phyloP scores from a whole-genome alignment of 2,329 filamentous ascomycete genomes.

The Diaporthe velutina region DNA sequence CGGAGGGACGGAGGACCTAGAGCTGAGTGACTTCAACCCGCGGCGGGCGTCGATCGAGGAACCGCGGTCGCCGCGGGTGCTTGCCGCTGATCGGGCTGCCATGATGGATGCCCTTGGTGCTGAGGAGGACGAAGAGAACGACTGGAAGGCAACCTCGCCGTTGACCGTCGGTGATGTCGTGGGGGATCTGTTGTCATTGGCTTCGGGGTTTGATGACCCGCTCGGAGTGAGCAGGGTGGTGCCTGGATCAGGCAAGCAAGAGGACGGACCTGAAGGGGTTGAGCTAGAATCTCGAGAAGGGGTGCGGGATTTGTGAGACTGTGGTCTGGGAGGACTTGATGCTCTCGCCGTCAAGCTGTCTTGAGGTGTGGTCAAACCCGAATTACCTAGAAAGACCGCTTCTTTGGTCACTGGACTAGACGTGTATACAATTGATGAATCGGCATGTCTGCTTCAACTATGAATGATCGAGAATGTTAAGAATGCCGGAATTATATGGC shows the following conservation, averaged over 20 bases:
- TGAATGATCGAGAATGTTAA: not conserved
- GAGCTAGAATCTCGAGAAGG: not conserved
- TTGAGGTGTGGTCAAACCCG: not conserved
- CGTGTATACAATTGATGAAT: not conserved
- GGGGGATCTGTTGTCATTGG: not conserved
- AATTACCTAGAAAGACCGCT: not conserved
- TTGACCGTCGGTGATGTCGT: not conserved
- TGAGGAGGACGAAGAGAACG: not conserved
- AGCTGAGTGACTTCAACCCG: not conserved
- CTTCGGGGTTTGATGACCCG: conserved; percentile 30
- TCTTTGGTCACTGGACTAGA: not conserved
- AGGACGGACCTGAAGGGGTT: not conserved
- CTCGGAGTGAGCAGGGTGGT: conserved; percentile 18
- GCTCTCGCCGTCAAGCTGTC: not conserved
- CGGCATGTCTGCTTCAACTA: not conserved
- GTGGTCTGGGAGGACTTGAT: not conserved
- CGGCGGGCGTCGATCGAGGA: conserved; percentile 33
- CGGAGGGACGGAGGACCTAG: not conserved
- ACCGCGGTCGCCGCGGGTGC: conserved; percentile 33
- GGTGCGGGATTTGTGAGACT: not conserved
- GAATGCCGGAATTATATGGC: not conserved
- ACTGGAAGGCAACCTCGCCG: not conserved
- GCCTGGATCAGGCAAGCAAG: not conserved
- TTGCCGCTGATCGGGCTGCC: conserved; percentile 18
- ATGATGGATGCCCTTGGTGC: conserved; percentile 11